A percentile compares a stretch with the other conserved stretches of the same genome.
These are phyloP conservation scores for Gonium pectorale DNA, from an alignment of 139 green algal species.

Conservation along the genomic window DNA sequence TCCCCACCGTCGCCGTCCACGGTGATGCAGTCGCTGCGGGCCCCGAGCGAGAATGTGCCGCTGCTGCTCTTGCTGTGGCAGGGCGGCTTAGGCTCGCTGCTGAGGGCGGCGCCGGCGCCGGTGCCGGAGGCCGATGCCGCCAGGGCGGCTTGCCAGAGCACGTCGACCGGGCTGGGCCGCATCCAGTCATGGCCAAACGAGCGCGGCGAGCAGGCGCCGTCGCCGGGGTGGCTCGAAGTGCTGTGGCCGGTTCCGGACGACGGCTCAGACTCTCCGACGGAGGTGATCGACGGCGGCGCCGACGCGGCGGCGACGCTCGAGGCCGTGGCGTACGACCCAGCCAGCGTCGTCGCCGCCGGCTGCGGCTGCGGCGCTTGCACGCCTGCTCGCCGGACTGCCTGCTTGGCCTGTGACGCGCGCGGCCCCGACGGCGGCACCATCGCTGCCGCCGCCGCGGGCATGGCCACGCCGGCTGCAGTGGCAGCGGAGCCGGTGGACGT, in stretches of 20 bases:
- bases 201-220: not conserved
- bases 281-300: not conserved
- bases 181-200: conserved; percentile 36
- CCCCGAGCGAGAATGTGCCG: not conserved
- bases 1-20: too few species aligned
- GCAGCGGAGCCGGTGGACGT: not conserved
- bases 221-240: conserved; percentile 5
- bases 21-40: too few species aligned
- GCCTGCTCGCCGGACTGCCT: too few species aligned
- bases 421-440: not conserved
- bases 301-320: not conserved
- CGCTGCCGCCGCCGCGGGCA: not conserved
- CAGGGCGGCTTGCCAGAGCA: conserved; percentile 23
- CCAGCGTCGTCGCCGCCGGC: too few species aligned
- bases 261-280: not conserved
- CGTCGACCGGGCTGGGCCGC: conserved; percentile 24
- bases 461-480: not conserved
- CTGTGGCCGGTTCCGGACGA: not conserved
- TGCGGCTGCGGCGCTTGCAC: too few species aligned
- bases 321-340: not conserved
- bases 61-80: conserved; percentile 38
- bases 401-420: too few species aligned
- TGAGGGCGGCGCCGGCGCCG: not conserved
- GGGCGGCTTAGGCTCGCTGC: not conserved
- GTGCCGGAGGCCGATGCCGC: not conserved